Conservation (phyloP, 441 rosid species). For the Pelargonium myrrhifolium region DNA sequence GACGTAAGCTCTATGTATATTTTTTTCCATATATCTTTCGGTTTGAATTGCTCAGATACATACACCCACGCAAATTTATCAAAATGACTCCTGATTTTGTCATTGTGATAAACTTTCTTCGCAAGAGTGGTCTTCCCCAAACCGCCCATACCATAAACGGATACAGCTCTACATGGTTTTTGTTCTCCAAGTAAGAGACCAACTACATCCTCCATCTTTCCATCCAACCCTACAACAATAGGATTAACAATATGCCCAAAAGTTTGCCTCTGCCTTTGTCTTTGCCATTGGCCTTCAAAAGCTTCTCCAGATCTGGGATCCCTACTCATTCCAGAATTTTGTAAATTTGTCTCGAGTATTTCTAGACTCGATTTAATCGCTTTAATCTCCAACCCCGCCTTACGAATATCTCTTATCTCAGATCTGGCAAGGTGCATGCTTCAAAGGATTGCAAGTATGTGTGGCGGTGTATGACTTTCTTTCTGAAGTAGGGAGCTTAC, state of each 20-base stretch:
- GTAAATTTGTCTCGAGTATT: neutral
- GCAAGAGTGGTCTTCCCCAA: constrained; percentile 1
- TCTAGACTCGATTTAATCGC: neutral
- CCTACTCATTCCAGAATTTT: neutral
- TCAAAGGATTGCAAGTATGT: too few relatives aligned
- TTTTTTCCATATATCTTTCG: neutral
- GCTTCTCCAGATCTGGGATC: neutral
- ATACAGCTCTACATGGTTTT: neutral
- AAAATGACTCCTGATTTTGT: neutral
- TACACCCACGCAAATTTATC: neutral
- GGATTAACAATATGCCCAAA: neutral
- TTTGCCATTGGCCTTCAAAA: too few relatives aligned
- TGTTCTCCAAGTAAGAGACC: neutral
- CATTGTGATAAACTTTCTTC: neutral
- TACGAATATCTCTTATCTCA: too few relatives aligned
- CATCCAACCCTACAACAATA: neutral
- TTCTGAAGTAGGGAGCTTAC: too few relatives aligned
- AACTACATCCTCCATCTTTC: neutral
- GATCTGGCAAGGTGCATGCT: too few relatives aligned
- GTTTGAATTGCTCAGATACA: neutral
- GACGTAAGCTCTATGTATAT: neutral
- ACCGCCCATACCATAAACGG: constrained; percentile 1
- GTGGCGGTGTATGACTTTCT: too few relatives aligned
- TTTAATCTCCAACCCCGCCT: neutral
- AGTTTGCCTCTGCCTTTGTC: neutral